Conservation (phyloP, 352 stramenopile species). For the Globisporangium abappressorium region DNA sequence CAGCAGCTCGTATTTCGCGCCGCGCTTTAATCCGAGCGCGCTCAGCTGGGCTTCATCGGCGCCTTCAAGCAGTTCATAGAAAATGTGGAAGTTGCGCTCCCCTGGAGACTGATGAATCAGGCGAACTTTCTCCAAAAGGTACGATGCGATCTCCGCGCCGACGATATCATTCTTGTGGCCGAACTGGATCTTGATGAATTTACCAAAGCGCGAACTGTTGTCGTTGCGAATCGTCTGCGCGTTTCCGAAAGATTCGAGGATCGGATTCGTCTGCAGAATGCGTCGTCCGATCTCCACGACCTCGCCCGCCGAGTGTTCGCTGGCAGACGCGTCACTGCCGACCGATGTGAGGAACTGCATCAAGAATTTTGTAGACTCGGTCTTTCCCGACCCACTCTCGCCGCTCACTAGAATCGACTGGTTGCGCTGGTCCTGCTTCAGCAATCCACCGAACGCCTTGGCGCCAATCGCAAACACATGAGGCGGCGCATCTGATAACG, state of each 20-base stretch:
- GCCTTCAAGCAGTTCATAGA: constrained; percentile 93
- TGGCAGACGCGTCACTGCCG: constrained; percentile 31
- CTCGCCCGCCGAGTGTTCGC: constrained; percentile 24
- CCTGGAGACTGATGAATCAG: constrained; percentile 91
- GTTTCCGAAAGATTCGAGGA: constrained; percentile 97
- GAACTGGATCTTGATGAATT: constrained; percentile 96
- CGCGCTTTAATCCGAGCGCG: constrained; percentile 54
- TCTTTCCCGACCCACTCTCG: constrained; percentile 89
- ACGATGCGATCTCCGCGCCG: constrained; percentile 93
- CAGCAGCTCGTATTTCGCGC: constrained; percentile 84
- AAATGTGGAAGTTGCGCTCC: constrained; percentile 95
- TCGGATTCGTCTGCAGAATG: constrained; percentile 96
- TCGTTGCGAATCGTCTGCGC: constrained; percentile 96
- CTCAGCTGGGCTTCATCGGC: constrained; percentile 58
- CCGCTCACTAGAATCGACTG: constrained; percentile 44
- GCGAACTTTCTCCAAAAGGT: constrained; percentile 97
- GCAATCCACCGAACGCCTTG: constrained; percentile 78
- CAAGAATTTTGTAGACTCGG: constrained; percentile 95
- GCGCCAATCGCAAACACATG: constrained; percentile 91
- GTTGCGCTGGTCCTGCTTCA: constrained; percentile 40
- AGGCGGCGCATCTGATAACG: constrained; percentile 35
- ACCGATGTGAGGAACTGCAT: constrained; percentile 95
- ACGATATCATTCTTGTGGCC: constrained; percentile 74
- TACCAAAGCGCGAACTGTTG: constrained; percentile 95
- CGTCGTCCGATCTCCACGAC: constrained; percentile 77